These are phyloP conservation scores for Trametes cinnabarina DNA, from an alignment of 768 basidiomycete species.

Conservation along the genomic window DNA sequence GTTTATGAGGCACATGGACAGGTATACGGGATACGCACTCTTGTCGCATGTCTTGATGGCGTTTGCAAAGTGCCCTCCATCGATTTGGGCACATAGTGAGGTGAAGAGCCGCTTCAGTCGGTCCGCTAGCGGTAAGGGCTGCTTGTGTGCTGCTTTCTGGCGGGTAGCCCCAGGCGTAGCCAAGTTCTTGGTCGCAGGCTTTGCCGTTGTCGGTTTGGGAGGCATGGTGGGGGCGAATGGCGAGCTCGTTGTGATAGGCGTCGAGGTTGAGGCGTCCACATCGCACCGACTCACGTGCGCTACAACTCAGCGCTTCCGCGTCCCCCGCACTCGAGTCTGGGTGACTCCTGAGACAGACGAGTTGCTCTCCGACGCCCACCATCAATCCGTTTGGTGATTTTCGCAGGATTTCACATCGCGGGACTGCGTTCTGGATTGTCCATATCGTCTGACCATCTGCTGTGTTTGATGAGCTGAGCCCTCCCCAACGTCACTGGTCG, in stretches of 20 bases:
- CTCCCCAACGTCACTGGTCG: slow-evolving; percentile 8
- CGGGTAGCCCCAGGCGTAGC: neutral
- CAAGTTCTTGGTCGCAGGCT: neutral
- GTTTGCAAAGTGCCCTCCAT: slow-evolving; percentile 82
- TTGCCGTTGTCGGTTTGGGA: slow-evolving; percentile 5
- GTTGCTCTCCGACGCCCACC: slow-evolving; percentile 1
- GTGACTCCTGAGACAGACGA: too few species aligned
- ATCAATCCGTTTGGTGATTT: slow-evolving; percentile 1
- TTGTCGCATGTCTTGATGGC: slow-evolving; percentile 92
- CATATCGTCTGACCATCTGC: slow-evolving; percentile 4
- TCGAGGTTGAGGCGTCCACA: neutral
- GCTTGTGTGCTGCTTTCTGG: slow-evolving; percentile 24
- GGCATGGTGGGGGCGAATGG: neutral
- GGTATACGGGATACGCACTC: slow-evolving; percentile 49
- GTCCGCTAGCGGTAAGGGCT: slow-evolving; percentile 33
- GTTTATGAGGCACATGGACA: slow-evolving; percentile 16
- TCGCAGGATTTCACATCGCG: neutral
- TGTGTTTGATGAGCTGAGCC: slow-evolving; percentile 12
- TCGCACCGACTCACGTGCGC: too few species aligned
- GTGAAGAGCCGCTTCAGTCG: slow-evolving; percentile 62
- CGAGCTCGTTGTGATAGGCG: neutral
- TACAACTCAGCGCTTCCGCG: too few species aligned
- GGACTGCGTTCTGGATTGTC: neutral
- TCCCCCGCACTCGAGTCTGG: too few species aligned
- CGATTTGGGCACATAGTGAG: slow-evolving; percentile 83